Evolutionary conservation across 2,329 filamentous ascomycete species (phyloP).

Genomic region (Colletotrichum camelliae): DNA sequence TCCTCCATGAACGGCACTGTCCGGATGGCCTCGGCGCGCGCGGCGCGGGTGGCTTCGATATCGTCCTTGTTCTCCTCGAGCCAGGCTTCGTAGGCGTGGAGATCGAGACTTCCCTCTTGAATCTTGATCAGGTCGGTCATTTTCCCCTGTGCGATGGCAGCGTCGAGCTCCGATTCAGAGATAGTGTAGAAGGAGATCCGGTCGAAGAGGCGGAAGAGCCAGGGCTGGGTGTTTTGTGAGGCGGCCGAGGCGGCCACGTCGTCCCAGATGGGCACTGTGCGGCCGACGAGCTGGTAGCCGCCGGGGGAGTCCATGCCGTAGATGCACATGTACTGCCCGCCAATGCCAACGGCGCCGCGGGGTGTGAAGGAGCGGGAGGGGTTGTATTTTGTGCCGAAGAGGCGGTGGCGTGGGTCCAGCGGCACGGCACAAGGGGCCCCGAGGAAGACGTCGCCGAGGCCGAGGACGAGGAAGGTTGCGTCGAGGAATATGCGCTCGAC

Average conservation of each 20-base stretch:
- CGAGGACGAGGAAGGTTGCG: conserved; percentile 39
- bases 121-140: conserved; percentile 29
- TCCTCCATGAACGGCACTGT: conserved; percentile 34
- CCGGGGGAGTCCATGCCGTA: conserved; percentile 42
- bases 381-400: conserved; percentile 43
- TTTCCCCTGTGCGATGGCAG: conserved; percentile 14
- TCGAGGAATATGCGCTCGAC: conserved; percentile 34
- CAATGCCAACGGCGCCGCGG: conserved; percentile 38
- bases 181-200: conserved; percentile 36
- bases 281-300: conserved; percentile 41
- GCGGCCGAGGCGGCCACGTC: conserved; percentile 9
- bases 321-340: conserved; percentile 44
- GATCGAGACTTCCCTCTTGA: conserved; percentile 31
- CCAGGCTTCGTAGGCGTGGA: conserved; percentile 36
- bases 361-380: conserved; percentile 42
- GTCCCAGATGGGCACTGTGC: conserved; percentile 40
- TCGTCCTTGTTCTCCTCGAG: conserved; percentile 30
- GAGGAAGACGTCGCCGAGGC: conserved; percentile 44
- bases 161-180: conserved; percentile 31
- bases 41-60: conserved; percentile 25
- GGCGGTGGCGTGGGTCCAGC: conserved; percentile 36
- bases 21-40: conserved; percentile 30
- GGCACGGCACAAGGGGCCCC: conserved; percentile 41
- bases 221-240: conserved; percentile 21
- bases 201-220: conserved; percentile 37